Evolutionary conservation across 306 rosid genomes (phyloP).

Genomic region (Pyrus communis): DNA sequence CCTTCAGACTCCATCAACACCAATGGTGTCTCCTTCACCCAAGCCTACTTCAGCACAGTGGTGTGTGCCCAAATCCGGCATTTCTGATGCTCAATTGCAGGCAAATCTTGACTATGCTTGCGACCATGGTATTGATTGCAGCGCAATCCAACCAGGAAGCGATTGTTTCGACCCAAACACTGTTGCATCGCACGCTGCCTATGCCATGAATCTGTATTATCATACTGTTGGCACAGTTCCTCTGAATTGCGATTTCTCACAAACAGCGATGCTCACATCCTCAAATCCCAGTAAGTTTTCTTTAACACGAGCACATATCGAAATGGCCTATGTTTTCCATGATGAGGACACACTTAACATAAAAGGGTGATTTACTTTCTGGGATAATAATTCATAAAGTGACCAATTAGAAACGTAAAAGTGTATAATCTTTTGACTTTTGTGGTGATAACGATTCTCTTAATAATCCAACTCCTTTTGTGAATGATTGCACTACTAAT

Average conservation of each 20-base stretch:
- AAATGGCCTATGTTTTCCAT: background rate
- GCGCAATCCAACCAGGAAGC: conserved; percentile 64
- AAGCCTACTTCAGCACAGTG: conserved; percentile 36
- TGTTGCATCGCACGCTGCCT: conserved; percentile 63
- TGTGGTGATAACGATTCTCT: background rate
- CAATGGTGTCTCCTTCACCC: conserved; percentile 39
- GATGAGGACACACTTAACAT: background rate
- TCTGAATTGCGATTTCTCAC: conserved; percentile 90
- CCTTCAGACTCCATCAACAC: conserved; percentile 27
- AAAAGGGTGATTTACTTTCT: background rate
- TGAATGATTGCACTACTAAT: background rate
- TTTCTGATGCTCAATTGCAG: conserved; percentile 60
- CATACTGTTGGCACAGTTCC: conserved; percentile 45
- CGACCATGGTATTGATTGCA: conserved; percentile 54
- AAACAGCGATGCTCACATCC: conserved; percentile 66
- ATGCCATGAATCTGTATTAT: conserved; percentile 86
- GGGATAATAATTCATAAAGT: background rate
- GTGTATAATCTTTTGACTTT: background rate
- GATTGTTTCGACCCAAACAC: conserved; percentile 80
- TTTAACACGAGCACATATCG: background rate
- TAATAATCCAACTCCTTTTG: background rate
- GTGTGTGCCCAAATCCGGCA: conserved; percentile 70
- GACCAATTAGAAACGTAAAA: conserved; percentile 3
- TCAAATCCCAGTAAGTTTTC: conserved; percentile 72
- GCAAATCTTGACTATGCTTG: conserved; percentile 66